Base-by-base conservation (phyloP, 2,329 filamentous ascomycete genomes). In the Arthrobotrys musiformis region DNA sequence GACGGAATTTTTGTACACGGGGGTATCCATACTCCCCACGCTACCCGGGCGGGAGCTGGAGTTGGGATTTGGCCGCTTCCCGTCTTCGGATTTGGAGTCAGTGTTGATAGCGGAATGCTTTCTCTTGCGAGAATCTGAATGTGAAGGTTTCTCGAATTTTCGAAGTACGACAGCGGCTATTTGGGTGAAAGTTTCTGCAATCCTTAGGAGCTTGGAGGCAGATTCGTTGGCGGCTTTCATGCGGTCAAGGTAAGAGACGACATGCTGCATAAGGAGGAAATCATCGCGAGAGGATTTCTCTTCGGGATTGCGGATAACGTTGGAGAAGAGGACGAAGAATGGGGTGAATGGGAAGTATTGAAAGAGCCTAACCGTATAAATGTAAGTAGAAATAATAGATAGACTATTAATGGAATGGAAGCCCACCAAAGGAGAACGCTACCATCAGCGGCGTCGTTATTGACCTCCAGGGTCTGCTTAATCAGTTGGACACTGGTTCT, bases 301-400 rank as follows among this genome's bases (percentile, higher is more conserved):
- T n/a, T 77, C 68, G 2, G 80, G 80, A 17, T 81, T 79, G 9
- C 80, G 62, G 54, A 89, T 86, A 64, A 88, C 84, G 75, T 87
- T 86, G 80, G 87, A 88, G 81, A 90, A 89, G 26, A 89, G 83
- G 26, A 89, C 86, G 67, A 89, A 88, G 79, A 89, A 88, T 0
- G 88, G 88, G 0, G 87, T 86, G 79, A 90, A 89, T 0, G 88
- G 88, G 1, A 86, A 86, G 76, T 88, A 84, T 66, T 80, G 68
- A 68, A 80, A 79, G 19, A 80, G 48, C 76, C 77, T 75, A n/a
- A 17, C 28, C 5, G 17, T 22, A n/a, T n/a, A 13, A 24, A 6
- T 28, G n/a, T 72, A 56, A 58, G 33, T 11, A 68, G n/a, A 2
- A 13, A 46, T 9, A 44, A 17, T 30, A 40, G 33, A 9, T 54